Conservation (phyloP, 2,329 filamentous ascomycete genomes). For the Emergomyces orientalis region DNA sequence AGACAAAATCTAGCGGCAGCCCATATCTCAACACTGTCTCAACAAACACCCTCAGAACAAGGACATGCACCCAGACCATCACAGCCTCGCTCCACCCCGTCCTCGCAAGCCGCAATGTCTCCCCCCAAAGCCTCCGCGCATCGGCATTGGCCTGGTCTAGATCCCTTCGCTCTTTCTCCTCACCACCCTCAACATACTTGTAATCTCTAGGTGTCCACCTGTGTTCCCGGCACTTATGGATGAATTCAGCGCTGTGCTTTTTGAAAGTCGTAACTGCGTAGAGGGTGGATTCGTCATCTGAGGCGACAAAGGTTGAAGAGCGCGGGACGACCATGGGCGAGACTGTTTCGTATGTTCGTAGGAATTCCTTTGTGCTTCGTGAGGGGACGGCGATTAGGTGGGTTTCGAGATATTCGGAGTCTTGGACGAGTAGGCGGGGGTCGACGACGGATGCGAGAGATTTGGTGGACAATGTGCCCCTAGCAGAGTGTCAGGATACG, state of each 20-base stretch:
- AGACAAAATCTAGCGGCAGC: slow-evolving; percentile 79
- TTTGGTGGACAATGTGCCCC: slow-evolving; percentile 87
- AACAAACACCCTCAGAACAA: slow-evolving; percentile 87
- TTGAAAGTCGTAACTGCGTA: slow-evolving; percentile 90
- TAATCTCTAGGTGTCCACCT: slow-evolving; percentile 94
- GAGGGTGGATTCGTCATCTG: slow-evolving; percentile 82
- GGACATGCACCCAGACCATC: slow-evolving; percentile 90
- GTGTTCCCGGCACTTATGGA: slow-evolving; percentile 83
- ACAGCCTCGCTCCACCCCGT: slow-evolving; percentile 95
- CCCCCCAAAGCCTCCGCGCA: slow-evolving; percentile 85
- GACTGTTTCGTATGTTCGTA: slow-evolving; percentile 80
- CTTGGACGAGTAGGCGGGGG: slow-evolving; percentile 67
- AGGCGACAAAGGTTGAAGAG: slow-evolving; percentile 67
- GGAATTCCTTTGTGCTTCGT: slow-evolving; percentile 73
- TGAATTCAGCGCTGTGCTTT: slow-evolving; percentile 77
- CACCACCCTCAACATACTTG: slow-evolving; percentile 82
- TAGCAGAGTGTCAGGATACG: slow-evolving; percentile 27
- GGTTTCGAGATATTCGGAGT: slow-evolving; percentile 95
- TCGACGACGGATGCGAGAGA: slow-evolving; percentile 85
- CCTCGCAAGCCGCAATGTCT: slow-evolving; percentile 74
- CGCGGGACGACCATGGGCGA: slow-evolving; percentile 88
- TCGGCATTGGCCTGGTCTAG: slow-evolving; percentile 72
- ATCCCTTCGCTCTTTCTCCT: slow-evolving; percentile 81
- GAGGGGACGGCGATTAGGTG: slow-evolving; percentile 84
- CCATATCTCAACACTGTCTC: slow-evolving; percentile 97